Conservation (phyloP, 2,329 filamentous ascomycete genomes). For the Trichoderma afroharzianum region DNA sequence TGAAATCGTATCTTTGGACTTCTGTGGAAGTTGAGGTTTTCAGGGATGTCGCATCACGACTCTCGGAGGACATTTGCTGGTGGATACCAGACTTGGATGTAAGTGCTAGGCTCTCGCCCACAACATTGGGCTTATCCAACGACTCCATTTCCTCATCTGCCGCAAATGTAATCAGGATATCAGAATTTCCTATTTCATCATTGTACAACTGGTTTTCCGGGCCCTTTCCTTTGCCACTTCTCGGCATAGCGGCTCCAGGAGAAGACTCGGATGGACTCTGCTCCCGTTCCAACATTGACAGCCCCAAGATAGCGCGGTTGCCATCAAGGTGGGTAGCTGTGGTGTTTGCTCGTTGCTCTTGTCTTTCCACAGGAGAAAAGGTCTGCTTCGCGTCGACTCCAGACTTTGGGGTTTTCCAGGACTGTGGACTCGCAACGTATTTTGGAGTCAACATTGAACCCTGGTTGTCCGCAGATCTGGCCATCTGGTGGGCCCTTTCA, state of each 20-base stretch:
- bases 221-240: not conserved
- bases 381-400: not conserved
- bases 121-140: not conserved
- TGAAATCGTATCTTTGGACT: not conserved
- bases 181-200: not conserved
- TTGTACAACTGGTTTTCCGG: not conserved
- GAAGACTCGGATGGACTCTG: not conserved
- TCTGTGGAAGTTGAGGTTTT: not conserved
- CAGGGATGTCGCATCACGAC: not conserved
- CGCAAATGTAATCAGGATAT: slow-evolving; percentile 16
- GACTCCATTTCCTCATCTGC: not conserved
- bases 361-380: not conserved
- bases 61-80: not conserved
- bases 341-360: not conserved
- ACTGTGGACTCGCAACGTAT: slow-evolving; percentile 15
- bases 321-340: not conserved
- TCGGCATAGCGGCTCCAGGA: not conserved
- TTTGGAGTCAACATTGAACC: not conserved
- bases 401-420: not conserved
- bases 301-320: not conserved
- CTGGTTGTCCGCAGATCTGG: not conserved
- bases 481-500: not conserved
- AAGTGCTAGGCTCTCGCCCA: not conserved
- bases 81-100: not conserved
- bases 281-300: slow-evolving; percentile 2